Evolutionary conservation across 2,329 filamentous ascomycete species (phyloP), one percentile per base, ranked within the genome.

Genomic region (Diaporthe velutina): DNA sequence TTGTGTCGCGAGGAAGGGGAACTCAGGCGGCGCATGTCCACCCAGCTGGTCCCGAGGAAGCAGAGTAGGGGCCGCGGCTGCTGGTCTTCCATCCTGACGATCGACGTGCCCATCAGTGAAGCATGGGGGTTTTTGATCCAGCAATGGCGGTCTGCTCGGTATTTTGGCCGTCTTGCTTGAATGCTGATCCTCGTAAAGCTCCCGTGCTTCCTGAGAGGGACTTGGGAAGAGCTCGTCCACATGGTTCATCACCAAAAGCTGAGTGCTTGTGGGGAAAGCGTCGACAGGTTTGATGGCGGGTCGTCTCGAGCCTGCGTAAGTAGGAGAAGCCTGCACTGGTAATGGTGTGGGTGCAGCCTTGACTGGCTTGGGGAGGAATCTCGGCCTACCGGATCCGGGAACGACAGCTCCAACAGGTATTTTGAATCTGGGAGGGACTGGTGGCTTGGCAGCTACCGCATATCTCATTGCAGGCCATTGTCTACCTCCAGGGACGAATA

Each of bases 141-240:
- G 25, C 28, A 35, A 42, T 38, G 57, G 17, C 28, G 33, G 33
- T 10, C 57, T 9, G 10, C 35, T 19, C 55, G 17, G 35, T 35
- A 33, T 8, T 22, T 30, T 38, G 35, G 45, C 48, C 10, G 25
- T 13, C 4, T 15, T 19, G 19, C 2, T 25, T 28, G 25, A 25
- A 8, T 35, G 17, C 40, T 72, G 57, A 75, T 87, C 84, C 42
- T 87, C 86, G 2, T 83, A 79, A 4, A 92, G 80, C 79, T 92
- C 90, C 25, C 86, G 83, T 9, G 85, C 83, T 79, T 90, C 87
- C 78, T 92, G 90, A 0, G 88, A 90, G 0, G 88, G 84, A n/a
- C 86, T 88, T 0, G 89, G 89, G 58, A 90, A 88, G 75, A 90
- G 86, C 71, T 90, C 88, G 52, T 90, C 88, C 10, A 88, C 78